These are phyloP conservation scores for Pyrrhoderma lamaoense DNA, from an alignment of 1,284 basidiomycete genomes.

Conservation along the genomic window DNA sequence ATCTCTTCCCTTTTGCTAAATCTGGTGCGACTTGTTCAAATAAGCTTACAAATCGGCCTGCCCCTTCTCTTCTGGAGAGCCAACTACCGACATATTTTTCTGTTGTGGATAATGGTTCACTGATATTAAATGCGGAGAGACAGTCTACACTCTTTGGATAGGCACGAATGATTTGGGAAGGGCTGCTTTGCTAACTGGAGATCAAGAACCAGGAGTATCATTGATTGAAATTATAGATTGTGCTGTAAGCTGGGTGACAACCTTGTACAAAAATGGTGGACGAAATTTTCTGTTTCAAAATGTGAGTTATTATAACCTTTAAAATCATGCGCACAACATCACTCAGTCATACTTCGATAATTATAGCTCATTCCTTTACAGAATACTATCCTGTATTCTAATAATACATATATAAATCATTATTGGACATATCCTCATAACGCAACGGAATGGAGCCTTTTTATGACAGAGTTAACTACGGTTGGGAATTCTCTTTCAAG, in stretches of 20 bases:
- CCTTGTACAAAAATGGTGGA: conserved; percentile 35
- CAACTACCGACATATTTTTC: conserved; percentile 33
- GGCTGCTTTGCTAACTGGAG: conserved; percentile 32
- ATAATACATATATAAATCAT: conserved; percentile 30
- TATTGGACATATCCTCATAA: conserved; percentile 32
- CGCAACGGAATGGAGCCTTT: conserved; percentile 34
- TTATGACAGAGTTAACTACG: conserved; percentile 31
- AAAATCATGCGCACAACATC: background rate
- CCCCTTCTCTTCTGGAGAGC: conserved; percentile 32
- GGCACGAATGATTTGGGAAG: conserved; percentile 42
- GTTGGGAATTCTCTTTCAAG: conserved; percentile 31
- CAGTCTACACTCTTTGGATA: conserved; percentile 44
- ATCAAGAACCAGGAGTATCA: conserved; percentile 30
- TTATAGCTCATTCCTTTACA: conserved; percentile 30
- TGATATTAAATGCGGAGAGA: conserved; percentile 29
- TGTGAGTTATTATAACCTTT: conserved; percentile 25
- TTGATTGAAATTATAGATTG: conserved; percentile 37
- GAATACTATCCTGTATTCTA: conserved; percentile 28
- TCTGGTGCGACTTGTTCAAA: conserved; percentile 41
- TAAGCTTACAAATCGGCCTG: conserved; percentile 32
- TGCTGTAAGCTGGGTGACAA: conserved; percentile 35
- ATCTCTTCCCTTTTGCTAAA: conserved; percentile 35
- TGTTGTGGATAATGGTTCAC: conserved; percentile 24
- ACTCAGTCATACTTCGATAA: too few species aligned
- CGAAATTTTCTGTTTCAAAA: conserved; percentile 44